Base-by-base conservation (phyloP, 163 green algal genomes). In the Scenedesmus sp. region DNA sequence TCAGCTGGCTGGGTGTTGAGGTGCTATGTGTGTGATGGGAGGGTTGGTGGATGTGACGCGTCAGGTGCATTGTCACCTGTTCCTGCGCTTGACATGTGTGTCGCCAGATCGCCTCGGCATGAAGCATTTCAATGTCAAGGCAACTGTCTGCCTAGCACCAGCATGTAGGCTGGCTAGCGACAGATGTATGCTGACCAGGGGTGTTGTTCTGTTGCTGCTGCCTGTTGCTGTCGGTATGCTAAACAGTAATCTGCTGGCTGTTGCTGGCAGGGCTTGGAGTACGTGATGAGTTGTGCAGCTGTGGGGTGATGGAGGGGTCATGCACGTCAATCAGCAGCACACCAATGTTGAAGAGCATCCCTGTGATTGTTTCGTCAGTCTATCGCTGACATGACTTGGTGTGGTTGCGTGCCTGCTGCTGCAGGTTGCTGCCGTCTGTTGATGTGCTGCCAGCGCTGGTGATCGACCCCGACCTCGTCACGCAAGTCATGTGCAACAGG, bases 401-500 rank as follows among this genome's bases (percentile, higher is more conserved):
- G 40, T 83, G 76, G 16, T 83, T 59, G 76, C 37, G 40, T 56
- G 42, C 51, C 20, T 53, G 76, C 70, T 44, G 70, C n/a, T 42
- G 70, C 70, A 43, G 33, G 70, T 33, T 42, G 70, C 70, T 81
- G 70, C 33, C 70, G 70, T 43, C 70, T 81, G 70, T 42, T 26
- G 70, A 81, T 13, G 70, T 43, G 70, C 33, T 43, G 70, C 12
- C 70, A 43, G n/a, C 70, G n/a, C 33, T 35, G 42, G 22, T 83
- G 40, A 15, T 15, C 2, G 49, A 90, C 70, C 85, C 85, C 37
- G 85, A 90, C 70, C 43, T 90, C 2, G 70, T 90, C 43, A 51
- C 76, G 13, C 40, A 40, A 1, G 85, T 83, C 22, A 90, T 90
- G 85, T 53, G 70, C 70, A 90, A 90, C 70, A 70, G 85, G 20